phyloP scores from a whole-genome alignment of 2,329 filamentous ascomycete genomes.

The Pestalotiopsis sp. region DNA sequence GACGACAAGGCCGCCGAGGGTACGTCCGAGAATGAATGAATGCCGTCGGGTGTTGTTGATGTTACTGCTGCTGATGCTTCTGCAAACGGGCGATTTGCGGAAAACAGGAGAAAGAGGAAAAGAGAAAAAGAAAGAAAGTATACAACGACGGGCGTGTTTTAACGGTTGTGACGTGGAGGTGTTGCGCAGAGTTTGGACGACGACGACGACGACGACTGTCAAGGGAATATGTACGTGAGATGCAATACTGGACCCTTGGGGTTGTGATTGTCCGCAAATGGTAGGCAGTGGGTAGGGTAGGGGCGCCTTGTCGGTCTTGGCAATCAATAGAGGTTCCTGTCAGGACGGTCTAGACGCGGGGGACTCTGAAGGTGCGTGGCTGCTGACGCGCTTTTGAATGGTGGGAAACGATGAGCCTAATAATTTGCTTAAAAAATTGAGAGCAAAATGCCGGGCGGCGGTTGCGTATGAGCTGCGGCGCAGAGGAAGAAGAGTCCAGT shows the following conservation, averaged over 20 bases:
- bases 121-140: too few species aligned
- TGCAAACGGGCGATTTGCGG: background rate
- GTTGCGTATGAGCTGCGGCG: background rate
- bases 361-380: background rate
- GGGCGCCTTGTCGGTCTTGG: constrained; percentile 1
- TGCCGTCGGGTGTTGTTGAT: background rate
- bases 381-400: constrained; percentile 1
- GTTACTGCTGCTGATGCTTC: background rate
- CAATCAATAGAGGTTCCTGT: background rate
- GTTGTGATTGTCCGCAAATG: background rate
- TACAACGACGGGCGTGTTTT: too few species aligned
- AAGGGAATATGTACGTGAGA: background rate
- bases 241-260: background rate
- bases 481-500: background rate
- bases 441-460: background rate
- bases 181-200: too few species aligned
- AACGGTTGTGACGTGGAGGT: too few species aligned
- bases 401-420: background rate
- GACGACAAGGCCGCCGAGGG: background rate
- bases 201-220: too few species aligned
- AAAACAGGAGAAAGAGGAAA: background rate
- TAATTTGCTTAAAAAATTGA: background rate
- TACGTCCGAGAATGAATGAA: background rate
- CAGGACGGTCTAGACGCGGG: constrained; percentile 1
- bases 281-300: background rate